These are phyloP conservation scores for Boletus mariae DNA, from an alignment of 1,284 basidiomycete genomes.

Conservation along the genomic window DNA sequence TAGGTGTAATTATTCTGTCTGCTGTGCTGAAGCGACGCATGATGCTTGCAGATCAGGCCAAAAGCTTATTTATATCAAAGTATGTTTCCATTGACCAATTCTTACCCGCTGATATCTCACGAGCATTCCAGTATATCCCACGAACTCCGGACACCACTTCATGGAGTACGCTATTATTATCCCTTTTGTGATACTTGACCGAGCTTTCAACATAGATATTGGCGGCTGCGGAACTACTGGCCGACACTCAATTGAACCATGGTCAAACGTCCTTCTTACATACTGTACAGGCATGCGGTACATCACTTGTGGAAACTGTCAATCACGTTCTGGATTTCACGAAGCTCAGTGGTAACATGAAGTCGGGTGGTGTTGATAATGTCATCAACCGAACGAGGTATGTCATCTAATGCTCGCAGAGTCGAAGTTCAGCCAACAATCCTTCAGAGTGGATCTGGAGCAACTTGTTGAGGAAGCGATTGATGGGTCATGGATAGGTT, in stretches of 20 bases:
- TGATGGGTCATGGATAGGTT: constrained; percentile 93
- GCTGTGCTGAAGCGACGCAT: constrained; percentile 91
- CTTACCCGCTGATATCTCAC: constrained; percentile 3
- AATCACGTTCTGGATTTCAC: constrained; percentile 98
- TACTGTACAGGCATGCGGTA: constrained; percentile 85
- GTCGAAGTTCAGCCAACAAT: neutral
- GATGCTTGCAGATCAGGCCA: constrained; percentile 92
- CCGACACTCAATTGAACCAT: constrained; percentile 77
- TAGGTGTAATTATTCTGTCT: constrained; percentile 90
- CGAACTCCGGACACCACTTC: constrained; percentile 86
- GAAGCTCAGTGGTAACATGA: constrained; percentile 87
- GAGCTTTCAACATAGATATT: constrained; percentile 55
- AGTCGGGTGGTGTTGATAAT: constrained; percentile 71
- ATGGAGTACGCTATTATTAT: constrained; percentile 54
- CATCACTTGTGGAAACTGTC: constrained; percentile 82
- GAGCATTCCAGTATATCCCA: constrained; percentile 75
- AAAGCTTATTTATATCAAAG: constrained; percentile 89
- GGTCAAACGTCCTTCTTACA: constrained; percentile 86
- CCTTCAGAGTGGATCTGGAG: constrained; percentile 74
- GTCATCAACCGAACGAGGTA: constrained; percentile 68
- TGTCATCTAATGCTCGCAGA: constrained; percentile 1
- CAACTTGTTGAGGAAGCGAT: constrained; percentile 93
- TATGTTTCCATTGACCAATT: constrained; percentile 35
- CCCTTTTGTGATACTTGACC: neutral
- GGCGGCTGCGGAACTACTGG: constrained; percentile 85